phyloP scores from a whole-genome alignment of 2,329 filamentous ascomycete genomes.

The Aspergillus intermedius region DNA sequence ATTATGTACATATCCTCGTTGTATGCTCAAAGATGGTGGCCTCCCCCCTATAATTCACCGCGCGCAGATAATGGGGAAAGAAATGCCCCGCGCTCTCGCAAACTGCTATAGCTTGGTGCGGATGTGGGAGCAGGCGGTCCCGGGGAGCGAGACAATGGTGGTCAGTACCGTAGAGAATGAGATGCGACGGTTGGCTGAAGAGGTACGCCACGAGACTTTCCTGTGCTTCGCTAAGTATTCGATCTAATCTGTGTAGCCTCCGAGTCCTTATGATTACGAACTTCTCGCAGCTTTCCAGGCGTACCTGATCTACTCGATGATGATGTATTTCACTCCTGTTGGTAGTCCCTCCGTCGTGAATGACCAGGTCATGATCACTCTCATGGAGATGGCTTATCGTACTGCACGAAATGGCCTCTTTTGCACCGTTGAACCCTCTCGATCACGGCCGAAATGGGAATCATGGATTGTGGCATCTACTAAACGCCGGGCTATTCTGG shows the following conservation, averaged over 20 bases:
- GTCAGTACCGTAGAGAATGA: constrained; percentile 15
- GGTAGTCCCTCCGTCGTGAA: constrained; percentile 24
- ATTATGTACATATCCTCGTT: constrained; percentile 19
- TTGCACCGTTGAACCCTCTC: constrained; percentile 37
- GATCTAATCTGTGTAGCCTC: neutral
- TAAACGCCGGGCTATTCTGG: constrained; percentile 47
- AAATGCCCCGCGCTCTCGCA: constrained; percentile 12
- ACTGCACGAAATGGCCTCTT: constrained; percentile 38
- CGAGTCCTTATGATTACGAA: constrained; percentile 16
- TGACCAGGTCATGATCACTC: constrained; percentile 43
- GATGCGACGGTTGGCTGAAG: constrained; percentile 16
- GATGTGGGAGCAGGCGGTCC: constrained; percentile 18
- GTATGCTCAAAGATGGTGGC: constrained; percentile 11
- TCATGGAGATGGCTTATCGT: constrained; percentile 46
- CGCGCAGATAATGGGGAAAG: constrained; percentile 7
- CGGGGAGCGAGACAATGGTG: constrained; percentile 22
- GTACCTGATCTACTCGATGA: constrained; percentile 48
- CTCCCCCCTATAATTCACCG: constrained; percentile 22
- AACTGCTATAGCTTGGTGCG: constrained; percentile 24
- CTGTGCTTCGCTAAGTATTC: neutral
- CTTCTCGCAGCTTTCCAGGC: constrained; percentile 47
- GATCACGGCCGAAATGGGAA: constrained; percentile 44
- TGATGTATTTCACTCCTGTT: constrained; percentile 40
- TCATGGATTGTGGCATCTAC: constrained; percentile 49
- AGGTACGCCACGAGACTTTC: constrained; percentile 6